A percentile compares a stretch with the other conserved stretches of the same genome.
Conservation (phyloP, 805 yeast genomes). For the Zygoascus bituminiphila region DNA sequence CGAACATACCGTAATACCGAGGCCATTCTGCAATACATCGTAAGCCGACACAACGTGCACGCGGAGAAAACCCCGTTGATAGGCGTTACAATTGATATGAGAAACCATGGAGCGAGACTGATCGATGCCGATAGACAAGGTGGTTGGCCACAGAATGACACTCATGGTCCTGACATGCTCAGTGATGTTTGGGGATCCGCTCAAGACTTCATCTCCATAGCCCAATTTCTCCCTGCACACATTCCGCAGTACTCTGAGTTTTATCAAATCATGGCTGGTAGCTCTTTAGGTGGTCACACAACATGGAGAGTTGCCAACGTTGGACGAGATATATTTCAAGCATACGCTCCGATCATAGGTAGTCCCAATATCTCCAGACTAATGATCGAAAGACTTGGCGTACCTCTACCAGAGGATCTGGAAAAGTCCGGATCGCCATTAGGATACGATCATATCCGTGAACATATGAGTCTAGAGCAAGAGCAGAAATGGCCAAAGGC, state of each 20-base stretch:
- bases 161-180: constrained; percentile 44
- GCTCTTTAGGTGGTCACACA: constrained; percentile 50
- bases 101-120: constrained; percentile 48
- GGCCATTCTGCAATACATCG: constrained; percentile 34
- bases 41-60: constrained; percentile 18
- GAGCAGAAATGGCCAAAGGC: constrained; percentile 15
- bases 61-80: constrained; percentile 23
- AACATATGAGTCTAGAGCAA: background rate
- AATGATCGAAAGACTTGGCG: constrained; percentile 27
- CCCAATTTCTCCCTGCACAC: constrained; percentile 36
- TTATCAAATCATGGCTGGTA: constrained; percentile 37
- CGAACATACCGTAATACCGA: constrained; percentile 34
- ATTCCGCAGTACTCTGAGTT: constrained; percentile 18
- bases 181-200: constrained; percentile 41
- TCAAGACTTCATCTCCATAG: constrained; percentile 36
- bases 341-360: constrained; percentile 31
- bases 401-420: background rate
- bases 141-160: constrained; percentile 38
- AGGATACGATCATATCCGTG: background rate
- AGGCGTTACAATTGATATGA: constrained; percentile 42
- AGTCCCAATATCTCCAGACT: constrained; percentile 39
- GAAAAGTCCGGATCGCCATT: background rate
- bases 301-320: constrained; percentile 37
- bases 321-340: constrained; percentile 2
- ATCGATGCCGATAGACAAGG: constrained; percentile 30